Evolutionary conservation across 192 early-diverging fungal species (phyloP).

Genomic region (Backusella mclennaniae): DNA sequence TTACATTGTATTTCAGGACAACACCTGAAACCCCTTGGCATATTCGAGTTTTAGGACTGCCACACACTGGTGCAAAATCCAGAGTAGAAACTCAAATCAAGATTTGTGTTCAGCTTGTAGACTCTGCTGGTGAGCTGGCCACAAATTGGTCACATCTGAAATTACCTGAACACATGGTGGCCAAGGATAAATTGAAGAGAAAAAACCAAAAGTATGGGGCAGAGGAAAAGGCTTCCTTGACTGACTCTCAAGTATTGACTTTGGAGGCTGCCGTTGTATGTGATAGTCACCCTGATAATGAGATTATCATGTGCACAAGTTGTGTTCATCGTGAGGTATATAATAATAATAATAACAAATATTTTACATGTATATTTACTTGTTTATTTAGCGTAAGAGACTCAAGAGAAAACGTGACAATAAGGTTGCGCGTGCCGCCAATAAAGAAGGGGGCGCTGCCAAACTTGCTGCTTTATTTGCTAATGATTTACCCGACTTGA

Average conservation of each 20-base stretch:
- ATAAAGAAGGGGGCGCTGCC: constrained; percentile 40
- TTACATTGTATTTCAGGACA: not conserved
- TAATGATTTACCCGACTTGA: constrained; percentile 43
- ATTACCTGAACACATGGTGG: constrained; percentile 71
- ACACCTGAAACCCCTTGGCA: constrained; percentile 22
- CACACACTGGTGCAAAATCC: constrained; percentile 55
- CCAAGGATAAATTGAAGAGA: constrained; percentile 60
- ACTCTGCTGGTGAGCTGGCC: constrained; percentile 55
- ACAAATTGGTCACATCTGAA: constrained; percentile 71
- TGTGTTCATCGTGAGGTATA: constrained; percentile 69
- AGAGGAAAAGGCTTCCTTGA: constrained; percentile 36
- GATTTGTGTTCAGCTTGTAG: constrained; percentile 69
- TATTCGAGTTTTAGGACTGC: constrained; percentile 36
- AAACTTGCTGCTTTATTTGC: constrained; percentile 55
- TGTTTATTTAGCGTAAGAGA: constrained; percentile 42
- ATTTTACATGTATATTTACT: constrained; percentile 22
- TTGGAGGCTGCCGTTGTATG: constrained; percentile 74
- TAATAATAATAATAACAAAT: not conserved
- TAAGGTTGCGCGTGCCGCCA: constrained; percentile 51
- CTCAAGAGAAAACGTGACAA: constrained; percentile 53
- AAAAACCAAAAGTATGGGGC: constrained; percentile 44
- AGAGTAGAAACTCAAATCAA: constrained; percentile 87
- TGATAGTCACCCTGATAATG: constrained; percentile 68
- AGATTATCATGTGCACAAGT: constrained; percentile 65
- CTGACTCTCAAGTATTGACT: constrained; percentile 48